Base-by-base conservation (phyloP, 129 eudicot genomes). In the Cynara cardunculus region DNA sequence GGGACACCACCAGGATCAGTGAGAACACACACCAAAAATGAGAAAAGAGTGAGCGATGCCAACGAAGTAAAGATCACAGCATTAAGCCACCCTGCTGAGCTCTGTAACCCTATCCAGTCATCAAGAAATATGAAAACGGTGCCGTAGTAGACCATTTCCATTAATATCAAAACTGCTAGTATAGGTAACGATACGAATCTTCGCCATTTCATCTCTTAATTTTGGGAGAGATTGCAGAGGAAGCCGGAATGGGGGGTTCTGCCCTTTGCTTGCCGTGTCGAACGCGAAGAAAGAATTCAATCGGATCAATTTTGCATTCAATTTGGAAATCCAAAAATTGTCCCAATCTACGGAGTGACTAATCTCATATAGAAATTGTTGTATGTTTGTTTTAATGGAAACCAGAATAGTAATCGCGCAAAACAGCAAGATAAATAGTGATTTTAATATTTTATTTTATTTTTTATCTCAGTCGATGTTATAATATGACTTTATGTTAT, bases 1-100 rank as follows among this genome's bases (percentile, higher is more conserved):
- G 97, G 93, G 24, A 93, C 88, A 25, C 74, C 85, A 77, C 97
- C 98, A 37, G 98, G 98, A 72, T 91, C 98, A 66, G 91, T 83
- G 30, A 88, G 80, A 67, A 88, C 94, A 82, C 90, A 91, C 0
- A 87, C 86, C n/a, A 88, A 70, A 81, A 93, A 91, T 0, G 94
- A 85, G 67, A 86, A 91, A 69, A 88, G 79, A 18, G 90, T 82
- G 22, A 91, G 75, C 18, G 81, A 88, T 71, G 89, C 88, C 74
- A 93, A 82, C 5, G 83, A 69, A 26, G 90, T 86, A 86, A 93
- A 93, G 84, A 93, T 81, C 78, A 91, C 39, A 62, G 79, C 81
- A 67, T 91, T 84, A 14, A 78, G 79, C n/a, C 77, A 79, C 2
- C 98, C 98, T 67, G 80, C 75, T 77, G 94, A 81, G 84, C 88